Conservation (phyloP, 2,329 filamentous ascomycete species). For the Verticillium nonalfalfae region DNA sequence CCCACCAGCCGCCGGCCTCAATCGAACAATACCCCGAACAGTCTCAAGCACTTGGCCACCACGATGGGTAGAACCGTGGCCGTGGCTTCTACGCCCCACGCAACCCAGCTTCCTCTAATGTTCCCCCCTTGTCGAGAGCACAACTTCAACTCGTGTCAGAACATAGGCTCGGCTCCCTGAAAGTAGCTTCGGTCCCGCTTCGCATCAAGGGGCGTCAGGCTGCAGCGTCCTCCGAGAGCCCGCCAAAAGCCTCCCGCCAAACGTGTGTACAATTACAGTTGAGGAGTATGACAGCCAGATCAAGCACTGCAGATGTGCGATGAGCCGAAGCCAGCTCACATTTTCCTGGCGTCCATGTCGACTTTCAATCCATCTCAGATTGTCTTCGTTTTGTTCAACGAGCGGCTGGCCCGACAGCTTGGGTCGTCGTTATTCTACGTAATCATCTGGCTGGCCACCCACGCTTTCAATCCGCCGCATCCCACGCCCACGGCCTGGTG, state of each 20-base stretch:
- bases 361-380: not conserved
- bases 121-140: too few species aligned
- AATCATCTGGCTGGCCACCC: not conserved
- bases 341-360: not conserved
- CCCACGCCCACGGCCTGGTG: conserved; percentile 9
- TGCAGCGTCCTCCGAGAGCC: too few species aligned
- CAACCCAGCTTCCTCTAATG: too few species aligned
- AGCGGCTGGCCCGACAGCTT: conserved; percentile 4
- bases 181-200: too few species aligned
- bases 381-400: not conserved
- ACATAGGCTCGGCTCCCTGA: too few species aligned
- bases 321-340: not conserved
- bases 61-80: too few species aligned
- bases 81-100: too few species aligned
- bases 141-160: too few species aligned
- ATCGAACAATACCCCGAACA: not conserved
- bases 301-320: not conserved
- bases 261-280: too few species aligned
- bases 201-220: too few species aligned
- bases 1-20: not conserved
- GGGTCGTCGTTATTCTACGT: conserved; percentile 4
- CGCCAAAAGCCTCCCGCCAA: too few species aligned
- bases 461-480: conserved; percentile 2
- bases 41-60: too few species aligned
- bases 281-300: not conserved